Percentiles rank a stretch among this genome's conserved stretches.
These are phyloP conservation scores for Fraxinus floribunda DNA, from an alignment of 305 asterid genomes.

Conservation along the genomic window DNA sequence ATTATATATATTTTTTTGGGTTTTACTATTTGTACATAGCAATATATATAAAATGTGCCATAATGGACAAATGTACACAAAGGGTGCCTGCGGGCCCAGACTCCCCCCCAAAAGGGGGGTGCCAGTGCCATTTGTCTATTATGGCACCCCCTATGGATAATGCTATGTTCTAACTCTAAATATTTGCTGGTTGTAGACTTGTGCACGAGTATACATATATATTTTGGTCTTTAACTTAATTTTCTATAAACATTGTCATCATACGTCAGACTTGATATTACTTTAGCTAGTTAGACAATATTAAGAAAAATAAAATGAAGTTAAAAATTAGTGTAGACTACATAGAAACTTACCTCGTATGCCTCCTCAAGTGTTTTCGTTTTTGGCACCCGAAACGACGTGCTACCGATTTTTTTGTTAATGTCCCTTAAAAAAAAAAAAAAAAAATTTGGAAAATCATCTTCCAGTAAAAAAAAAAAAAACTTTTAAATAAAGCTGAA, in stretches of 20 bases:
- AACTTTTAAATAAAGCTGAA: background rate
- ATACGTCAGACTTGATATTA: background rate
- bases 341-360: slow-evolving; percentile 37
- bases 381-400: slow-evolving; percentile 62
- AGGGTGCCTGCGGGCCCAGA: too few relatives aligned
- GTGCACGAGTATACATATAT: background rate
- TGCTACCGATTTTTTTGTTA: slow-evolving; percentile 55
- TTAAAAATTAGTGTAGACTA: background rate
- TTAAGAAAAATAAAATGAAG: background rate
- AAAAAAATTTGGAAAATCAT: background rate
- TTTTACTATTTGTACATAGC: too few relatives aligned
- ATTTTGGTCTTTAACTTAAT: background rate
- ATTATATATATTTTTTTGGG: too few relatives aligned
- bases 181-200: background rate
- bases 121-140: too few relatives aligned
- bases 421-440: slow-evolving; percentile 45
- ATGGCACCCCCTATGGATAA: too few relatives aligned
- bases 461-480: background rate
- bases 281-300: background rate
- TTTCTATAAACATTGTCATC: background rate
- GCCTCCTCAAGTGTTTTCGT: slow-evolving; percentile 36
- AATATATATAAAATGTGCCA: too few relatives aligned
- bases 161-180: too few relatives aligned
- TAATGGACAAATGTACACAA: too few relatives aligned
- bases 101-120: too few relatives aligned